phyloP scores from a whole-genome alignment of 345 rosid genomes.

The Linum tenue region DNA sequence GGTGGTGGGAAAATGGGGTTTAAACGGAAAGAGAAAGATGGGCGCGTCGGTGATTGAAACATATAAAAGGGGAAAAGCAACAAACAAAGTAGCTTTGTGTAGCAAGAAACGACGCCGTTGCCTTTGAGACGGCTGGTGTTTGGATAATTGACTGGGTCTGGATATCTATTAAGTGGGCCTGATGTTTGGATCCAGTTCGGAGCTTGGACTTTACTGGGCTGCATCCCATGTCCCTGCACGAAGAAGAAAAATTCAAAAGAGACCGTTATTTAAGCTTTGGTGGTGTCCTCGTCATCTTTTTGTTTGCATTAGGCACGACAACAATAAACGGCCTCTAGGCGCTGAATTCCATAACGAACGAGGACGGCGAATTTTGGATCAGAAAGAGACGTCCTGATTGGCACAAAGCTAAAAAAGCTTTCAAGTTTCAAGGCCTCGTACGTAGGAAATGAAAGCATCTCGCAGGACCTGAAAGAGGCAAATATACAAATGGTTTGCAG shows the following conservation, averaged over 20 bases:
- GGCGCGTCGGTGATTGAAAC: slow-evolving; percentile 7
- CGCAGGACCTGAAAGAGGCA: too few relatives aligned
- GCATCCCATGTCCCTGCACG: neutral
- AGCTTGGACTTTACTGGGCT: neutral
- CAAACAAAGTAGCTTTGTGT: neutral
- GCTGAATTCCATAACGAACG: neutral
- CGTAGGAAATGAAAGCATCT: too few relatives aligned
- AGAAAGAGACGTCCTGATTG: neutral
- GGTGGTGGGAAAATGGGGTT: slow-evolving; percentile 46
- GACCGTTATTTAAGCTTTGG: slow-evolving; percentile 24
- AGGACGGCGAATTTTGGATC: neutral
- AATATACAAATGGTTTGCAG: neutral
- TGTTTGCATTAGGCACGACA: neutral
- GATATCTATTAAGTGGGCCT: slow-evolving; percentile 9
- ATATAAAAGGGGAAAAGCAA: neutral
- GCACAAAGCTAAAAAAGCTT: neutral
- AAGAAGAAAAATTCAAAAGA: slow-evolving; percentile 3
- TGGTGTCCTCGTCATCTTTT: neutral
- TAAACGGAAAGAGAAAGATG: slow-evolving; percentile 41
- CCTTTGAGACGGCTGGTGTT: slow-evolving; percentile 12
- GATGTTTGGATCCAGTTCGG: slow-evolving; percentile 2
- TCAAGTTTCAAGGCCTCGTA: too few relatives aligned
- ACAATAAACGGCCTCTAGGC: neutral
- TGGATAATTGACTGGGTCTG: slow-evolving; percentile 13
- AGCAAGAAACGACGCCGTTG: slow-evolving; percentile 28